A percentile compares a stretch with the other conserved stretches of the same genome.
Conservation (phyloP, 2,329 filamentous ascomycete species). For the Blastomyces emzantsi region DNA sequence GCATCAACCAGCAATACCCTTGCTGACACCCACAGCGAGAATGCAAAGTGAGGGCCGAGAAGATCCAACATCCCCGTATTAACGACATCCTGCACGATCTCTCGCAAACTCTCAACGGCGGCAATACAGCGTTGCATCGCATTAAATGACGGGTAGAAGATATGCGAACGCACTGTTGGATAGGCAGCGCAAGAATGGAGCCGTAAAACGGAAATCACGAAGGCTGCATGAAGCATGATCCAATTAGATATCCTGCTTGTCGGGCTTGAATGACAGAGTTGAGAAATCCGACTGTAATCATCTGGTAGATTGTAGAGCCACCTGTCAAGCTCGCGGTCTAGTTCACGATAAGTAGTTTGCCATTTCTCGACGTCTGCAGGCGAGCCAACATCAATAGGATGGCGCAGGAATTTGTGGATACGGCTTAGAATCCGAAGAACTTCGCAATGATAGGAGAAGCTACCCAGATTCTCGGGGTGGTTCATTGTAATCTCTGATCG, state of each 20-base stretch:
- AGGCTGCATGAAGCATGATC: slow-evolving; percentile 35
- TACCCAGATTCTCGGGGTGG: slow-evolving; percentile 38
- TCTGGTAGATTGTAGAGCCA: slow-evolving; percentile 39
- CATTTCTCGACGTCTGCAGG: slow-evolving; percentile 34
- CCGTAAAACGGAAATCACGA: slow-evolving; percentile 38
- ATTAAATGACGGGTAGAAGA: slow-evolving; percentile 39
- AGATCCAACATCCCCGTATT: slow-evolving; percentile 39
- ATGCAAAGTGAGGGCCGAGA: slow-evolving; percentile 38
- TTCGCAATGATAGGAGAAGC: slow-evolving; percentile 41
- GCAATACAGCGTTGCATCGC: slow-evolving; percentile 41
- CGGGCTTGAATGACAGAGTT: slow-evolving; percentile 31
- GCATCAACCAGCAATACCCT: slow-evolving; percentile 37
- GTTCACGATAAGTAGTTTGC: slow-evolving; percentile 35
- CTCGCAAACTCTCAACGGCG: slow-evolving; percentile 38
- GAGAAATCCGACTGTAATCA: slow-evolving; percentile 41
- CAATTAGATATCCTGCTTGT: slow-evolving; percentile 11
- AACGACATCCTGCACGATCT: slow-evolving; percentile 38
- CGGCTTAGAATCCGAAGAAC: slow-evolving; percentile 38
- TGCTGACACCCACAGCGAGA: slow-evolving; percentile 40
- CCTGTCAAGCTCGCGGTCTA: slow-evolving; percentile 34
- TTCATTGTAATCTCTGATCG: slow-evolving; percentile 24
- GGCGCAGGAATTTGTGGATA: slow-evolving; percentile 39
- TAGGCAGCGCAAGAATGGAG: slow-evolving; percentile 41
- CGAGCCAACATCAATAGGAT: slow-evolving; percentile 34
- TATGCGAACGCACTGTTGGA: slow-evolving; percentile 33